phyloP scores from a whole-genome alignment of 768 basidiomycete genomes.

The Pleurotus pulmonarius region DNA sequence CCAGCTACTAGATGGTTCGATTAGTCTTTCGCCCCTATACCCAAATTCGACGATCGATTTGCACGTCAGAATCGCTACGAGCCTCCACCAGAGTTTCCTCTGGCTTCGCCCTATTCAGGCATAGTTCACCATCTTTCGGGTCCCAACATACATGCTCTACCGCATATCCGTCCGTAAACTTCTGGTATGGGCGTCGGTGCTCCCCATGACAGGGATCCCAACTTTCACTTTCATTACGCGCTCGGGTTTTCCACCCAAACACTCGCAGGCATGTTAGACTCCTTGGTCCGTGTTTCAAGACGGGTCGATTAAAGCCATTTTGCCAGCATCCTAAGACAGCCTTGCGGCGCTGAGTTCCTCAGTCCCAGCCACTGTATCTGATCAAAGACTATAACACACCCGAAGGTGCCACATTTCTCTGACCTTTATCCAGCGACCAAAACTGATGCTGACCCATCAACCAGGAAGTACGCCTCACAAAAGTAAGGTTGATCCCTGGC shows the following conservation, averaged over 20 bases:
- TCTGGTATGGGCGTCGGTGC: slow-evolving; percentile 76
- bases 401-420: slow-evolving; percentile 60
- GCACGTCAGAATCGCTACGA: slow-evolving; percentile 95
- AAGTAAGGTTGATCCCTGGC: slow-evolving; percentile 46
- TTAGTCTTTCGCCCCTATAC: slow-evolving; percentile 96
- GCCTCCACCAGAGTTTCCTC: slow-evolving; percentile 96
- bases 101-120: slow-evolving; percentile 88
- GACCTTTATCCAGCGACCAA: slow-evolving; percentile 53
- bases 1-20: slow-evolving; percentile 81
- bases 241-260: slow-evolving; percentile 89
- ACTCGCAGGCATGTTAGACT: slow-evolving; percentile 83
- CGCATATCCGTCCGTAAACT: slow-evolving; percentile 70
- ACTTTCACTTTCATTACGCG: slow-evolving; percentile 75
- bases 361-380: slow-evolving; percentile 53
- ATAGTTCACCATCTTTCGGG: slow-evolving; percentile 92
- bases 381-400: slow-evolving; percentile 64
- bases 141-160: slow-evolving; percentile 84
- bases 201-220: slow-evolving; percentile 58
- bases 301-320: slow-evolving; percentile 78
- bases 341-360: slow-evolving; percentile 60
- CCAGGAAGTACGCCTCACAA: slow-evolving; percentile 47
- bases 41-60: slow-evolving; percentile 94
- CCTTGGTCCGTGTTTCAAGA: slow-evolving; percentile 87
- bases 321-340: slow-evolving; percentile 70
- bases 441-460: slow-evolving; percentile 68